phyloP scores from a whole-genome alignment of 1,284 basidiomycete species.

The Termitomyces sp. region DNA sequence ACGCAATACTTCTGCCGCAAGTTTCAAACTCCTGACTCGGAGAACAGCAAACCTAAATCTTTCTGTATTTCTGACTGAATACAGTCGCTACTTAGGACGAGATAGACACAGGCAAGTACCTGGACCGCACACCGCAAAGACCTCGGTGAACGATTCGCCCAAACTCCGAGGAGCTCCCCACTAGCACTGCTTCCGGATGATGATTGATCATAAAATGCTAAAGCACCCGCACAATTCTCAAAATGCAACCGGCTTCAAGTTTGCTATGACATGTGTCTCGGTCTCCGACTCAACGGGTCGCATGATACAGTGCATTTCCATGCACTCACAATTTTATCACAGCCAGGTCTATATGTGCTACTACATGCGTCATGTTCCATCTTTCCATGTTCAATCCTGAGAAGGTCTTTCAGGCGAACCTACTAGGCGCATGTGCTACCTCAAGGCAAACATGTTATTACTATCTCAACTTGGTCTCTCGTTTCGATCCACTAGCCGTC shows the following conservation, averaged over 20 bases:
- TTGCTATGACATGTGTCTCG: not conserved
- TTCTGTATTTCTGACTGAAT: not conserved
- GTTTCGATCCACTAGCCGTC: not conserved
- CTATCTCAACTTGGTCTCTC: not conserved
- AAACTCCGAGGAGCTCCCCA: not conserved
- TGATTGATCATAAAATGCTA: not conserved
- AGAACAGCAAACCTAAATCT: not conserved
- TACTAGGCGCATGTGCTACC: not conserved
- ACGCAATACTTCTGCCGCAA: too few species aligned
- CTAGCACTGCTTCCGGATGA: not conserved
- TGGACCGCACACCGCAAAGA: not conserved
- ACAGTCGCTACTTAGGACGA: not conserved
- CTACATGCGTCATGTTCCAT: not conserved
- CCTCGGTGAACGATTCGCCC: not conserved
- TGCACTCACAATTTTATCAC: not conserved
- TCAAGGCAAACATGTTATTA: not conserved
- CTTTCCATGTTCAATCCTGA: not conserved
- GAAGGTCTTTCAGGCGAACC: not conserved
- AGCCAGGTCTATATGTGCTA: not conserved
- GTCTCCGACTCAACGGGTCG: not conserved
- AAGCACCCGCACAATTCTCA: not conserved
- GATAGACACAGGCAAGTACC: too few species aligned
- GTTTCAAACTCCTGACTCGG: too few species aligned
- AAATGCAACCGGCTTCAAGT: not conserved
- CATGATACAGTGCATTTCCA: not conserved